Evolutionary conservation across 108 stramenopile genomes (phyloP), one percentile per base, ranked within the genome.

Genomic region (Seminavis robusta): DNA sequence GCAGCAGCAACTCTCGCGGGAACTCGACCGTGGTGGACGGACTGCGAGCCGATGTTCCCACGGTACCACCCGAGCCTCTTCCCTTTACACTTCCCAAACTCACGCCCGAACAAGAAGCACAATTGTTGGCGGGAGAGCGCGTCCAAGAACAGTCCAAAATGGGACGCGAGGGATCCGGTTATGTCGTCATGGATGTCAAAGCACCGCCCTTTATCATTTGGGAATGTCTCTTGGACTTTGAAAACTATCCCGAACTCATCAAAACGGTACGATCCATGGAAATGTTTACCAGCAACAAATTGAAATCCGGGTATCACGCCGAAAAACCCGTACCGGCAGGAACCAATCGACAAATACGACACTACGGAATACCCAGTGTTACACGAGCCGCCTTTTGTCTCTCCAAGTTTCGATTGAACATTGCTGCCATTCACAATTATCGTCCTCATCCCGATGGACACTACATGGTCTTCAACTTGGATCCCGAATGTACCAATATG

Each of bases 211-310:
- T 76, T 34, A 83, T 86, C 4, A 81, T 93, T 1, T 93, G 91
- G 91, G 87, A 93, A 55, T 77, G 80, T 33, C 61, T 93, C 23
- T 71, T 93, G n/a, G 88, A 93, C 59, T 93, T 93, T 72, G 69
- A 84, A 52, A 71, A 80, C 5, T 93, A 93, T 46, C 85, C 88
- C 21, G 67, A 86, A 53, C 77, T 74, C 30, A 93, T 93, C 41
- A 79, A 81, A 9, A 93, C 91, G 4, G 91, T 93, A 1, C 60
- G 83, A 32, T 69, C 76, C 58, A 86, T 93, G 62, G 64, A 73
- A 23, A 77, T 93, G 64, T 93, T 83, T 59, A 86, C 91, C 6
- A 84, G 74, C 46, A 81, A 77, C 25, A 77, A 85, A 23, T 61
- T 92, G 29, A 77, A 79, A 41, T 64, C 67, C 47, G 73, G 81